Evolutionary conservation across 257 asterid species (phyloP), one percentile per base, ranked within the genome.

Genomic region (Gardenia jasminoides): DNA sequence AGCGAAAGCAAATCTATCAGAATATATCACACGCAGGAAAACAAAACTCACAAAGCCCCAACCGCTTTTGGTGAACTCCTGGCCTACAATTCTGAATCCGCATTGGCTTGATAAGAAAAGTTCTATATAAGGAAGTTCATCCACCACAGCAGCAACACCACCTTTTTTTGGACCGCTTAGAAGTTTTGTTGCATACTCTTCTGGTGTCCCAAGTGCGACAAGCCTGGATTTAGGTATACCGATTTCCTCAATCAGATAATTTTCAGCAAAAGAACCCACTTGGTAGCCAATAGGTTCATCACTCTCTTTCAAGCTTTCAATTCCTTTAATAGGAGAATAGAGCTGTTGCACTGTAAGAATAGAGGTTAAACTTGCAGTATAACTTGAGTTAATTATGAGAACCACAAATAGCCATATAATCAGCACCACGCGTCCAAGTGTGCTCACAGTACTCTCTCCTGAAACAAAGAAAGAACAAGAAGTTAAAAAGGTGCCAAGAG

Each of bases 21-120:
- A 10, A 17, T 33, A 76, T 1, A 61, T 61, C 15, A n/a, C 15
- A n/a, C 67, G 10, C 9, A 16, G 76, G n/a, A 62, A 75, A 20
- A 77, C 76, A 77, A 78, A 78, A 85, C 97, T 88, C 80, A 91
- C 97, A 33, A 91, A 91, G 68, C 94, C 97, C 97, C 97, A 91
- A 7, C 93, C 91, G 26, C 90, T 85, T 85, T 76, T 87, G 54
- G 92, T 88, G 83, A 88, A 90, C 70, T 89, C 90, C 79, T 81
- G 90, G 48, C 97, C 93, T 12, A 86, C 85, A 74, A 86, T 86
- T 70, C 91, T 88, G 84, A 87, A 91, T 43, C 85, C 84, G 76
- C 84, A 81, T 50, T 86, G 89, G 81, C 67, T 87, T 59, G 92
- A 82, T 80, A 91, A 75, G 80, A 91, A 91, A 61, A 86, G 79